Evolutionary conservation across 2,329 filamentous ascomycete genomes (phyloP).

Genomic region (Colletotrichum sojae): DNA sequence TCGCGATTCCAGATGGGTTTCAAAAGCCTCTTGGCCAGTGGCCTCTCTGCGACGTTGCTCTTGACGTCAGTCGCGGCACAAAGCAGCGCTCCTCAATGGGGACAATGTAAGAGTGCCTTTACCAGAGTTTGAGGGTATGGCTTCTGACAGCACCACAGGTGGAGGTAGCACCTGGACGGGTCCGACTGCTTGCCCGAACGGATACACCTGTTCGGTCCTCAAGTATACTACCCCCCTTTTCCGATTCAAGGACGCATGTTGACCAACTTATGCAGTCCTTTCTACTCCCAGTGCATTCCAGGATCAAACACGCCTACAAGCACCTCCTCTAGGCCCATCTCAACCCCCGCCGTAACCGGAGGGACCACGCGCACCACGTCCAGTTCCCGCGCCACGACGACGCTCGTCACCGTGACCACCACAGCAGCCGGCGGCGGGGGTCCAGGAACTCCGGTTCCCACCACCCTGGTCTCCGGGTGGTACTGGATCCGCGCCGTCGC

Average conservation of each 20-base stretch:
- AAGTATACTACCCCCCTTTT: slow-evolving; percentile 14
- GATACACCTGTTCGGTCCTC: slow-evolving; percentile 36
- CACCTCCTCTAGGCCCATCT: slow-evolving; percentile 14
- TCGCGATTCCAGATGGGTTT: slow-evolving; percentile 4
- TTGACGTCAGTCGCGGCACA: slow-evolving; percentile 8
- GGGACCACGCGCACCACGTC: slow-evolving; percentile 12
- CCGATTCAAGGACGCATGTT: background rate
- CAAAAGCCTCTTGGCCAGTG: background rate
- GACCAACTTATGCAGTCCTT: slow-evolving; percentile 18
- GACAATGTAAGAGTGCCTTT: slow-evolving; percentile 29
- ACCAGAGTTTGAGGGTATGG: background rate
- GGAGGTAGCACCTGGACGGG: slow-evolving; percentile 36
- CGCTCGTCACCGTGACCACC: slow-evolving; percentile 28
- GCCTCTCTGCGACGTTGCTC: slow-evolving; percentile 9
- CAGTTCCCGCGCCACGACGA: slow-evolving; percentile 26
- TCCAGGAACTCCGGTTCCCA: slow-evolving; percentile 25
- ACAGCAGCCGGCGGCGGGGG: slow-evolving; percentile 29
- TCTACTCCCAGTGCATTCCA: slow-evolving; percentile 38
- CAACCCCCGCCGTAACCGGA: slow-evolving; percentile 13
- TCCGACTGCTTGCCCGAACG: slow-evolving; percentile 31
- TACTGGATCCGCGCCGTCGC: slow-evolving; percentile 72
- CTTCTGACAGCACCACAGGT: slow-evolving; percentile 21
- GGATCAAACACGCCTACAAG: slow-evolving; percentile 19
- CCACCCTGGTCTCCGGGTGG: slow-evolving; percentile 64
- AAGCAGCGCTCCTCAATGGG: slow-evolving; percentile 30